A percentile compares a stretch with the other conserved stretches of the same genome.
phyloP scores from a whole-genome alignment of 306 rosid genomes.

The Myrica gale region DNA sequence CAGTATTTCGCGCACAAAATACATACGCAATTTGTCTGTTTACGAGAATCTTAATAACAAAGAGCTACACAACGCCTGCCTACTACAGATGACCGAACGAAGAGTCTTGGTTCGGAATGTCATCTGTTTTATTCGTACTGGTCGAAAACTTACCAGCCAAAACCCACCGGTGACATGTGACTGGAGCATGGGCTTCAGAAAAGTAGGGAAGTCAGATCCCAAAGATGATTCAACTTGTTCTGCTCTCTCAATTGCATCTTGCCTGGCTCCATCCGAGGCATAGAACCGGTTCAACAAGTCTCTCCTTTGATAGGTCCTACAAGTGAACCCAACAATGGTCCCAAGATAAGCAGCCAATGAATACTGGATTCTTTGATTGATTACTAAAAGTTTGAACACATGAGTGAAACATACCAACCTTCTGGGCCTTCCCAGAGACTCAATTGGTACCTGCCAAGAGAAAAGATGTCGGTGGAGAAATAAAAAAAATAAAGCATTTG shows the following conservation, averaged over 20 bases:
- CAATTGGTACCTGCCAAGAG: conserved; percentile 39
- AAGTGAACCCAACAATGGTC: neutral
- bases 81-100: neutral
- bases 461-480: neutral
- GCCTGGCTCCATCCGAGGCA: conserved; percentile 45
- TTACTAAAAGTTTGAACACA: neutral
- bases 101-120: neutral
- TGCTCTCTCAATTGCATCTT: conserved; percentile 43
- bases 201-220: conserved; percentile 37
- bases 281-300: conserved; percentile 42
- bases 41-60: neutral
- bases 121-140: neutral
- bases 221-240: conserved; percentile 32
- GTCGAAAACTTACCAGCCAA: conserved; percentile 47
- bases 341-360: neutral
- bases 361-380: neutral
- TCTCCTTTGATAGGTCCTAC: conserved; percentile 36
- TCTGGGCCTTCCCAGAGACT: conserved; percentile 33
- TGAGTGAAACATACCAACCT: conserved; percentile 23
- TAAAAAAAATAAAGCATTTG: neutral
- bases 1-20: neutral
- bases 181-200: conserved; percentile 53
- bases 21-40: neutral
- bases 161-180: conserved; percentile 60
- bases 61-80: neutral